Conservation (phyloP, 352 stramenopile genomes). For the Globisporangium nunn region DNA sequence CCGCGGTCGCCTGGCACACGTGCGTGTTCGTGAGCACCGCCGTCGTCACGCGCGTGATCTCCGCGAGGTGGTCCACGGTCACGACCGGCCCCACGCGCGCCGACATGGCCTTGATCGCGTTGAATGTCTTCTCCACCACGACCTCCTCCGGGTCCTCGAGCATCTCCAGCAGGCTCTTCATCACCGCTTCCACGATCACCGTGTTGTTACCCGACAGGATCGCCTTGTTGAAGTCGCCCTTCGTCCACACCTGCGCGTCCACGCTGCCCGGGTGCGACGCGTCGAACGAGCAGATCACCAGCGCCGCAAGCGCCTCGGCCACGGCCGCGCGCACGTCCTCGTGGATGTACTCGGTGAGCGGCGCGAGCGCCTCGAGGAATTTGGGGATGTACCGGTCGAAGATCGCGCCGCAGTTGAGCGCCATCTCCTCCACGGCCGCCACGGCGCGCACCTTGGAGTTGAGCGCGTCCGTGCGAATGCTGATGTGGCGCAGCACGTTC, state of each 20-base stretch:
- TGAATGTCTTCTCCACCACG: slow-evolving; percentile 94
- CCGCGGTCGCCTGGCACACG: slow-evolving; percentile 84
- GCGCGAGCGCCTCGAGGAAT: slow-evolving; percentile 73
- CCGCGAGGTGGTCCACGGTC: slow-evolving; percentile 77
- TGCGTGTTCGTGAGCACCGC: slow-evolving; percentile 87
- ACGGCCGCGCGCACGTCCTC: slow-evolving; percentile 79
- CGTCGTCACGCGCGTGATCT: slow-evolving; percentile 81
- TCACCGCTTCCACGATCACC: slow-evolving; percentile 66
- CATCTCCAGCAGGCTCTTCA: slow-evolving; percentile 76
- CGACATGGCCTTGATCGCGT: slow-evolving; percentile 94
- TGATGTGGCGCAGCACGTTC: slow-evolving; percentile 68
- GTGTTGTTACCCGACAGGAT: slow-evolving; percentile 75
- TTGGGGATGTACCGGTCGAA: slow-evolving; percentile 83
- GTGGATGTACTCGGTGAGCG: slow-evolving; percentile 83
- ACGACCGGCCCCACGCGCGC: slow-evolving; percentile 90
- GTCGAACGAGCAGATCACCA: slow-evolving; percentile 85
- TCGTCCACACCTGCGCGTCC: slow-evolving; percentile 82
- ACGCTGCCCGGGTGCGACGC: slow-evolving; percentile 58
- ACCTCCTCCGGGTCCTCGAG: slow-evolving; percentile 73
- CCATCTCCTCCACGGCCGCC: slow-evolving; percentile 77
- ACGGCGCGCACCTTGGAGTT: slow-evolving; percentile 84
- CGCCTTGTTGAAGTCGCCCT: slow-evolving; percentile 76
- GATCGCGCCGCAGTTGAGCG: slow-evolving; percentile 65
- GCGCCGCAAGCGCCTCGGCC: slow-evolving; percentile 65
- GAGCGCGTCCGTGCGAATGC: slow-evolving; percentile 79